Conservation (phyloP, 73 alveolate genomes). For the Paramecium biaurelia region DNA sequence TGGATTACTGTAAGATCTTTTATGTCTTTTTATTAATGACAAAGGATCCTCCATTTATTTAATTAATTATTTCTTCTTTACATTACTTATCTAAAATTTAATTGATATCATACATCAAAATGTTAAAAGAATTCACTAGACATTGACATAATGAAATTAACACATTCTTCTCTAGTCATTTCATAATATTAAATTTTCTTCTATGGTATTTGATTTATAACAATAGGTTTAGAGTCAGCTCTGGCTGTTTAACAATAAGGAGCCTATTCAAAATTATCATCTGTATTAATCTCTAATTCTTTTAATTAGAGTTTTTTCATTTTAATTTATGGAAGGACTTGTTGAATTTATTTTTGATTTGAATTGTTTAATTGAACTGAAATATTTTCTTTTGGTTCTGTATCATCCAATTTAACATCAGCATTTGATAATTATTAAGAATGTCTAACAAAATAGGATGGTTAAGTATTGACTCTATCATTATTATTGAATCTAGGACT, state of each 20-base stretch:
- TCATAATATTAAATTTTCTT: not conserved
- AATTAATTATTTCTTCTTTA: not conserved
- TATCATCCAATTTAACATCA: not conserved
- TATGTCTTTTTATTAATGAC: not conserved
- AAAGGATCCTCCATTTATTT: not conserved
- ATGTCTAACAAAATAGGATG: not conserved
- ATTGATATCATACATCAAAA: not conserved
- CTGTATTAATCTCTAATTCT: not conserved
- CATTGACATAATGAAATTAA: slow-evolving; percentile 21
- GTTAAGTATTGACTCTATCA: not conserved
- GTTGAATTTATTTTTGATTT: not conserved
- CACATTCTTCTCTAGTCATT: slow-evolving; percentile 51
- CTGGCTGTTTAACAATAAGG: slow-evolving; percentile 5
- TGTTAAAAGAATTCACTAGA: not conserved
- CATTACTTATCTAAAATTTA: not conserved
- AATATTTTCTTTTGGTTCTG: not conserved
- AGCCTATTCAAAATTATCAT: not conserved
- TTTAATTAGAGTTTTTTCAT: slow-evolving; percentile 2
- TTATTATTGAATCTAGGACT: slow-evolving; percentile 42
- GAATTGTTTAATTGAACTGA: not conserved
- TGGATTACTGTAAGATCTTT: slow-evolving; percentile 54
- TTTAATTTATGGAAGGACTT: not conserved
- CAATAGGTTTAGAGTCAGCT: not conserved
- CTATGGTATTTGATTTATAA: not conserved
- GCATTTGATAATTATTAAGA: not conserved